Evolutionary conservation across 192 early-diverging fungal species (phyloP), one percentile per base, ranked within the genome.

Genomic region (Coemansia umbellata): DNA sequence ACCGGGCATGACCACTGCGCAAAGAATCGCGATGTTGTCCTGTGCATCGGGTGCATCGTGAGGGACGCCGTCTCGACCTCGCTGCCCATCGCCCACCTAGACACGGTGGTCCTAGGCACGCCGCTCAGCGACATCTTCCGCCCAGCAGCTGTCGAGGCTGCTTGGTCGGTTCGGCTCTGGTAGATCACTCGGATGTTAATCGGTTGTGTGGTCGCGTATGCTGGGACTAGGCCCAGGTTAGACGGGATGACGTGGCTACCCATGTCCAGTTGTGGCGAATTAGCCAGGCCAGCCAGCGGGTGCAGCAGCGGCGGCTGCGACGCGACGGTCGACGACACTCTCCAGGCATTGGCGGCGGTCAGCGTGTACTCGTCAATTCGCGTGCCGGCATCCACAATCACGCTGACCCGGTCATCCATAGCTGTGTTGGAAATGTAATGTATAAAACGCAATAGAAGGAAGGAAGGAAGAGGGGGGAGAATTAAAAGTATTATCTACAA

Each of bases 361-460:
- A 52, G 27, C 21, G 27, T 60, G 37, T 61, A 69, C 28, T 56
- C 53, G 53, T 69, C 53, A 28, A 43, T 39, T 33, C 47, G 58
- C 48, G 31, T 47, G 10, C 53, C 53, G 3, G 27, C 47, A 26
- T 35, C 51, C 23, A 55, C 47, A 28, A 67, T 33, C 21, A 55
- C 48, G 10, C 44, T 44, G 8, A 55, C 13, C 11, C 37, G 23
- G 8, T 42, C 40, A 19, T 31, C 53, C 42, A 55, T 55, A n/a
- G n/a, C n/a, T n/a, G n/a, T n/a, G 5, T 51, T n/a, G 17, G 49
- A 1, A 51, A 28, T 33, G 11, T 22, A 24, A 22, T 9, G n/a
- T n/a, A n/a, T n/a, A n/a, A n/a, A n/a, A n/a, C n/a, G n/a, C 5
- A 24, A 10, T 13, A 31, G 14, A 32, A 40, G 19, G 49, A 36